Base-by-base conservation (phyloP, 164 flowering plant species). In the Vitis riparia region DNA sequence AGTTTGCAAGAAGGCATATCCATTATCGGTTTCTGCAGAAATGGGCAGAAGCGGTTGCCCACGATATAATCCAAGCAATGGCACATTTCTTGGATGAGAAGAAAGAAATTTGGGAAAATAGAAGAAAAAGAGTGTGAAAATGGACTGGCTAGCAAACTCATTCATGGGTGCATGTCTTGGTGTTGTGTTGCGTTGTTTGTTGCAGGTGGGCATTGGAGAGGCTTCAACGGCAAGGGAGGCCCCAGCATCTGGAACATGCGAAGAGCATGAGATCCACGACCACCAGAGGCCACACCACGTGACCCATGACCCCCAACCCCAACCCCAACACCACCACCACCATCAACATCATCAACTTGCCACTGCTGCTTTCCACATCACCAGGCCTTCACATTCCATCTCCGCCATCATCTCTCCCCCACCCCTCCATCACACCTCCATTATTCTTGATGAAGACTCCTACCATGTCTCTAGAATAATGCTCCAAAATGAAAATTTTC, bases 321-420 rank as follows among this genome's bases (percentile, higher is more conserved):
- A 73, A 0, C 81, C 68, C 27, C 80, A 76, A 6, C 80, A 70
- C 0, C 79, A 55, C 2, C 62, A 55, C 9, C 66, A 57, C 9
- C 75, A 71, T 1, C 80, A 61, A 6, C 83, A 72, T 55, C 78
- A 76, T 15, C 80, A 68, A 62, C 68, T 79, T 15, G 78, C 27
- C 27, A 23, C 27, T 23, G 58, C 94, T 9, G 90, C 94, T 13
- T 90, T 81, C 83, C 92, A 92, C 68, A 75, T 91, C 71, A 89
- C 80, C 83, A 81, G 84, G 72, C 94, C 95, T 56, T 80, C 92
- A 10, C 87, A 82, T 75, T 82, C 97, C 19, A 83, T 89, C 76
- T 87, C 97, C 32, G 78, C 86, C 71, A 85, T 91, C 68, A 84
- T 91, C 59, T 71, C 94, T 60, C 87, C 94, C 83, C 57, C 87